A percentile compares a stretch with the other conserved stretches of the same genome.
phyloP scores from a whole-genome alignment of 1,139 yeast species.

The Nakaseomyces bracarensis region DNA sequence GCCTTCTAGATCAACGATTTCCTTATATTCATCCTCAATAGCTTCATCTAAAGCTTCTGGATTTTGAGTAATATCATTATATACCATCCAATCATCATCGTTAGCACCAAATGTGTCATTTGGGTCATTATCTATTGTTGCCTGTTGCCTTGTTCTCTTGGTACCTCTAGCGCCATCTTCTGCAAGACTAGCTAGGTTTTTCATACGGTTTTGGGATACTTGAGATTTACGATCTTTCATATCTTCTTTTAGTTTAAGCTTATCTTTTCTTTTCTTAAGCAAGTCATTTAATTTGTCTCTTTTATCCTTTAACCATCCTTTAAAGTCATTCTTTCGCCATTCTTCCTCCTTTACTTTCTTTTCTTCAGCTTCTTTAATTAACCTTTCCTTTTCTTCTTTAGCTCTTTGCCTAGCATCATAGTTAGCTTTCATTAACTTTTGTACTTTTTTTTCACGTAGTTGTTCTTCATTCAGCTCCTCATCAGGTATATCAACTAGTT shows the following conservation, averaged over 20 bases:
- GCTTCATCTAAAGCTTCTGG: constrained; percentile 58
- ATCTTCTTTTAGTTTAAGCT: constrained; percentile 64
- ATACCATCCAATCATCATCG: constrained; percentile 93
- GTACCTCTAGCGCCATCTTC: constrained; percentile 47
- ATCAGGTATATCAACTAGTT: constrained; percentile 76
- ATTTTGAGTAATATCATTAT: constrained; percentile 70
- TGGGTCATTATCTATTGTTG: constrained; percentile 80
- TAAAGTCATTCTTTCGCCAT: constrained; percentile 69
- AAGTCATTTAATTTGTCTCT: constrained; percentile 52
- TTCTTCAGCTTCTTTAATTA: constrained; percentile 42
- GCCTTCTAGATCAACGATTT: constrained; percentile 58
- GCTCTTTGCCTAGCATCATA: constrained; percentile 82
- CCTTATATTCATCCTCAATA: constrained; percentile 59
- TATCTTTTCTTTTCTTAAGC: constrained; percentile 54
- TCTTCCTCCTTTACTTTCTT: constrained; percentile 53
- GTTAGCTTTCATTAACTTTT: constrained; percentile 73
- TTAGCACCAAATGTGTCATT: constrained; percentile 93
- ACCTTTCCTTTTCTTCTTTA: constrained; percentile 65
- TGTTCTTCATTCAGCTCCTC: constrained; percentile 73
- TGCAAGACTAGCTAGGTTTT: constrained; percentile 80
- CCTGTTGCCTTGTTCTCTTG: constrained; percentile 46
- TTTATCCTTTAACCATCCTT: constrained; percentile 72
- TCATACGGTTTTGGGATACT: constrained; percentile 92
- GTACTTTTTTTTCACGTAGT: constrained; percentile 79
- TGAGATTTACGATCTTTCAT: constrained; percentile 81